These are phyloP conservation scores for Aspergillus ochraceus DNA, from an alignment of 2,329 filamentous ascomycete genomes.

Conservation along the genomic window DNA sequence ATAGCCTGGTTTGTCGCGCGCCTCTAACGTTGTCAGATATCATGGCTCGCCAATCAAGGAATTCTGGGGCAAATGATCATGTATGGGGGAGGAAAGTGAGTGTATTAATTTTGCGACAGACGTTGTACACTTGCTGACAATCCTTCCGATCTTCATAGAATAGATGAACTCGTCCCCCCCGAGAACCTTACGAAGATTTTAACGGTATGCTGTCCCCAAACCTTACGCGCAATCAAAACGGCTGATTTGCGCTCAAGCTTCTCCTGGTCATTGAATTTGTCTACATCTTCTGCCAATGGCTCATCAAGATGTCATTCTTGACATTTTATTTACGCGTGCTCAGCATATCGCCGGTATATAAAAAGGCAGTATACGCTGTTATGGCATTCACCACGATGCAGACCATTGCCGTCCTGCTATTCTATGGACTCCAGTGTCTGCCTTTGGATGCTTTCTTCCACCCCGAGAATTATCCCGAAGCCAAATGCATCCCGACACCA, in stretches of 20 bases:
- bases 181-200: background rate
- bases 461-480: background rate
- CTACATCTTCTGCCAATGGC: slow-evolving; percentile 10
- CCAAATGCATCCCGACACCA: slow-evolving; percentile 1
- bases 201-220: background rate
- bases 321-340: slow-evolving; percentile 9
- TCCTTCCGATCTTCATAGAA: background rate
- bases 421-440: background rate
- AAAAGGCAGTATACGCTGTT: background rate
- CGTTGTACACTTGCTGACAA: background rate
- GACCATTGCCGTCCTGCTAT: background rate
- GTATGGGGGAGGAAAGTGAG: slow-evolving; percentile 5
- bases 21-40: background rate
- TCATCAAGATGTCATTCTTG: slow-evolving; percentile 8
- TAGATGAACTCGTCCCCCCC: background rate
- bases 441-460: background rate
- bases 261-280: slow-evolving; percentile 10
- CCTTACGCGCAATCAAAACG: background rate
- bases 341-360: background rate
- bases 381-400: background rate
- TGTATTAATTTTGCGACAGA: background rate
- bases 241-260: background rate
- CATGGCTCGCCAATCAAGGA: background rate
- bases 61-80: slow-evolving; percentile 2
- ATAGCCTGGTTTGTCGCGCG: background rate